Percentiles rank a stretch among this genome's conserved stretches.
Evolutionary conservation across 2,329 filamentous ascomycete species (phyloP).

Genomic region (Akanthomyces muscarius): DNA sequence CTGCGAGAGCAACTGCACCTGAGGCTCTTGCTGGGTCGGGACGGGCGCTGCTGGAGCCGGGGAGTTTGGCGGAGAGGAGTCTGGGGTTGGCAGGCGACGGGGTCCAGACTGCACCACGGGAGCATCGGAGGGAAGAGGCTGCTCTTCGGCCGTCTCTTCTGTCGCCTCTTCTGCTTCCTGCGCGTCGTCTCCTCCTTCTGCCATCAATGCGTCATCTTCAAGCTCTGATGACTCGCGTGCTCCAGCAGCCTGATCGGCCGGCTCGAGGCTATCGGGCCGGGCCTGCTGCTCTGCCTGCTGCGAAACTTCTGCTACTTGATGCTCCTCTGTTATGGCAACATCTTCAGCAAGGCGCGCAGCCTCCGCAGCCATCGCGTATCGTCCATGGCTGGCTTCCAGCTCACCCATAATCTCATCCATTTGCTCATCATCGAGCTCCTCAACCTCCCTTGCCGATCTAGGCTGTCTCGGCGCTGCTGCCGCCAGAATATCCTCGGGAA

Average conservation of each 20-base stretch:
- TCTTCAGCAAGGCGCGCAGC: not conserved
- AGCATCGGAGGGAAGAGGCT: conserved; percentile 8
- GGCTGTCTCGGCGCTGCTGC: conserved; percentile 43
- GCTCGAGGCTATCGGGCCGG: not conserved
- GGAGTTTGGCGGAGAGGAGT: not conserved
- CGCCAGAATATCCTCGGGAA: conserved; percentile 47
- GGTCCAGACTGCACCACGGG: not conserved
- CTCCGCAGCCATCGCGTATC: not conserved
- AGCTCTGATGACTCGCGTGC: not conserved
- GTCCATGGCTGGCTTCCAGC: not conserved
- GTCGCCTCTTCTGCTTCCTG: conserved; percentile 8
- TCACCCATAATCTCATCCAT: conserved; percentile 8
- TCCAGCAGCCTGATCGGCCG: not conserved
- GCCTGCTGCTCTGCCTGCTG: not conserved
- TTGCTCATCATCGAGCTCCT: conserved; percentile 18
- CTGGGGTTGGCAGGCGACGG: conserved; percentile 1
- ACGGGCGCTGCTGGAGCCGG: not conserved
- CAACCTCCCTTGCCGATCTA: not conserved
- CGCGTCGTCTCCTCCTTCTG: conserved; percentile 15
- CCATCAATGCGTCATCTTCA: conserved; percentile 13
- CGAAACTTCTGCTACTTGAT: not conserved
- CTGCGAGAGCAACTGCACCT: not conserved
- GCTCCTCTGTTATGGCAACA: not conserved
- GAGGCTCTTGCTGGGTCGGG: not conserved
- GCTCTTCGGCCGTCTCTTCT: conserved; percentile 22